Percentiles rank a stretch among this genome's conserved stretches.
phyloP scores from a whole-genome alignment of 345 rosid species.

The Salix koriyanagi region DNA sequence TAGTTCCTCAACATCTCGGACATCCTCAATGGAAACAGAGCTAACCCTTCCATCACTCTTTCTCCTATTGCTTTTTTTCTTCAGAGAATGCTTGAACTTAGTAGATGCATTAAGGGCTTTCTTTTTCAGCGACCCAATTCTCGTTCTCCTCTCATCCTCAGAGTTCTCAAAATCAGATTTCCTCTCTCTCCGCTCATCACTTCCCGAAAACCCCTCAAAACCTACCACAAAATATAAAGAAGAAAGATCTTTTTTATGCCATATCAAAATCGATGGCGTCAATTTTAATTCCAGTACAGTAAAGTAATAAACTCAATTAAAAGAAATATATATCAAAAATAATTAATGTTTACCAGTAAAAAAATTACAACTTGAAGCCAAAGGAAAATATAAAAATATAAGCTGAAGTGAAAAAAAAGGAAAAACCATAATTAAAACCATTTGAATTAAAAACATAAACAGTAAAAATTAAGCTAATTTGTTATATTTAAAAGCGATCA shows the following conservation, averaged over 20 bases:
- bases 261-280: not conserved
- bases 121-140: constrained; percentile 89
- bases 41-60: constrained; percentile 85
- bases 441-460: not conserved
- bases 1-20: constrained; percentile 83
- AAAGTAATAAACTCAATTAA: not conserved
- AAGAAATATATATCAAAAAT: no score
- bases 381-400: not conserved
- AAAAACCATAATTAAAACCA: not conserved
- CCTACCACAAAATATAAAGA: constrained; percentile 39
- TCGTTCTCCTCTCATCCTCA: constrained; percentile 94
- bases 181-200: constrained; percentile 91
- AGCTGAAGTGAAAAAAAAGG: not conserved
- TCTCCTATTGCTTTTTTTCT: constrained; percentile 76
- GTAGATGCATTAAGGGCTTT: constrained; percentile 90
- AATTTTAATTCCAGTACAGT: not conserved
- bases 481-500: not conserved
- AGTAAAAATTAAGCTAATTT: not conserved
- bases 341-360: not conserved
- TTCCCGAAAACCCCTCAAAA: constrained; percentile 84
- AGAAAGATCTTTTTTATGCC: not conserved
- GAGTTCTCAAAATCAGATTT: constrained; percentile 95
- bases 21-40: constrained; percentile 97
- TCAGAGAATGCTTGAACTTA: constrained; percentile 84
- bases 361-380: not conserved